These are phyloP conservation scores for Gnomoniopsis smithogilvyi DNA, from an alignment of 2,329 filamentous ascomycete species.

Conservation along the genomic window DNA sequence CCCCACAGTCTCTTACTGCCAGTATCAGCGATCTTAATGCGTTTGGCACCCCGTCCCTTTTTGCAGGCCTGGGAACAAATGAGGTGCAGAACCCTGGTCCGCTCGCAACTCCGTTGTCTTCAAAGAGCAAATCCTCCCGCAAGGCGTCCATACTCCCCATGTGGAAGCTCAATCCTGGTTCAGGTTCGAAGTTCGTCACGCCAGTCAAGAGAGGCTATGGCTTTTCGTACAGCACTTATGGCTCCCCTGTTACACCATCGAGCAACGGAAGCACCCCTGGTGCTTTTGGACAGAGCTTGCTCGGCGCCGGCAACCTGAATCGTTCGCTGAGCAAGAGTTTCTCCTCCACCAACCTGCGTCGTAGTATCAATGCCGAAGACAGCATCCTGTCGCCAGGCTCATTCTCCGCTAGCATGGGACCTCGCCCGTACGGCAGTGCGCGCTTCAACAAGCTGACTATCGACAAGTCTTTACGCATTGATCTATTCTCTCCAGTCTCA, in stretches of 20 bases:
- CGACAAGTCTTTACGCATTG: conserved; percentile 78
- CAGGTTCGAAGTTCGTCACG: conserved; percentile 75
- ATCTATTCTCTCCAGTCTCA: conserved; percentile 61
- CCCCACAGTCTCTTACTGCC: conserved; percentile 68
- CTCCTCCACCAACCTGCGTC: conserved; percentile 81
- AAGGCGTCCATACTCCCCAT: conserved; percentile 78
- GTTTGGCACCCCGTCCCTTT: conserved; percentile 85
- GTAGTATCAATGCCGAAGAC: conserved; percentile 77
- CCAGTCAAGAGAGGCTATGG: conserved; percentile 86
- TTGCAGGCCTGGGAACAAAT: conserved; percentile 65
- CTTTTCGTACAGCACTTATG: conserved; percentile 90
- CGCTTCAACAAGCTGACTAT: conserved; percentile 89
- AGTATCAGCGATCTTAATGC: conserved; percentile 82
- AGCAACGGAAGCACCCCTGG: conserved; percentile 68
- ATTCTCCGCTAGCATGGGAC: conserved; percentile 66
- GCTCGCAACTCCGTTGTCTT: conserved; percentile 82
- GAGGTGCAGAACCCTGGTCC: conserved; percentile 75
- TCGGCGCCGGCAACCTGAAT: conserved; percentile 62
- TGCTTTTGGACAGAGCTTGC: conserved; percentile 62
- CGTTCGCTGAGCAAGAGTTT: conserved; percentile 81
- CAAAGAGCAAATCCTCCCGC: conserved; percentile 69
- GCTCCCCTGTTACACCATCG: conserved; percentile 70
- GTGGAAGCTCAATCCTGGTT: conserved; percentile 81
- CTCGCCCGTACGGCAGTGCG: conserved; percentile 63
- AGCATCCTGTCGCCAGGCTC: conserved; percentile 84